Base-by-base conservation (phyloP, 352 stramenopile species). In the Globisporangium cystogenes region DNA sequence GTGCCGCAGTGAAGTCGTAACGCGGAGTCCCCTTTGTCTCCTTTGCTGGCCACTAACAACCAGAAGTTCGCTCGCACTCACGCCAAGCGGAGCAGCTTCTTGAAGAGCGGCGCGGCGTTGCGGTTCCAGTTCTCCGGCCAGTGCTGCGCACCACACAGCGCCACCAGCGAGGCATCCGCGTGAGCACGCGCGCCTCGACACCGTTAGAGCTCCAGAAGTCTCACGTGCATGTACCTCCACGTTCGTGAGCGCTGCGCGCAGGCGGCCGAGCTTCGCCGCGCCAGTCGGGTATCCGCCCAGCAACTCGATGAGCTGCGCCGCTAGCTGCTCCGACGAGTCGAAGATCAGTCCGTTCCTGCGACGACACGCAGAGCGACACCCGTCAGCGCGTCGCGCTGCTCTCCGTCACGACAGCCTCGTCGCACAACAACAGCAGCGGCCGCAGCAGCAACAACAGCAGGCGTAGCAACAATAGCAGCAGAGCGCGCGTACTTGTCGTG, bases 401-500 rank as follows among this genome's bases (percentile, higher is more conserved):
- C n/a, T 1, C 31, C 31, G 8, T 36, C 31, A 15, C 31, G 7
- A 12, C 31, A 5, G 26, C 26, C 26, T 6, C 26, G 3, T 6
- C 31, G 11, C 31, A 12, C 33, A 21, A 7, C 42, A 4, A 7
- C 43, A 36, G 15, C 6, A 27, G 12, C 26, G 47, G 21, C 42
- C 12, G 15, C 43, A 36, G 15, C 6, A 27, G 12, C 26, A 48
- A 11, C 15, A 1, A 18, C 35, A 53, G 27, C 27, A 7, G 6
- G n/a, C n/a, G n/a, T n/a, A n/a, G 31, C 18, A 48, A 31, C 2
- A 41, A 68, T 11, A 7, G 37, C 21, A 21, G 7, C 10, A 23
- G 18, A 6, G 18, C 3, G 18, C 6, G 16, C 91, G 72, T 97
- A 98, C 48, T 85, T 74, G 48, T 88, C 79, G 74, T 99, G 88